Conservation (phyloP, 2,329 filamentous ascomycete genomes). For the Scolecobasidium constrictum region DNA sequence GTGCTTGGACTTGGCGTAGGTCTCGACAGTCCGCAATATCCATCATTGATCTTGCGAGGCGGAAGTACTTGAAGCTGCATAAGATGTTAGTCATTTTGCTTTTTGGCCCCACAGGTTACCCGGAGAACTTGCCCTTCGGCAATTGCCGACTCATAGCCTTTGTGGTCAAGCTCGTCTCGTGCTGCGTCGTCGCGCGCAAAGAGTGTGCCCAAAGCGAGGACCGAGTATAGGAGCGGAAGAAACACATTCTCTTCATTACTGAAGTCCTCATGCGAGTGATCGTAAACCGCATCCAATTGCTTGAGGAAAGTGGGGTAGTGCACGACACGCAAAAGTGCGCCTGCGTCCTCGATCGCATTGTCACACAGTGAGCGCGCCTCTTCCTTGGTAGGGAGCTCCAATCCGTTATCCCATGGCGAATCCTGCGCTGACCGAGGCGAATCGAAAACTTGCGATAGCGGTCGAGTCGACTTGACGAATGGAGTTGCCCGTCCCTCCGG, state of each 20-base stretch:
- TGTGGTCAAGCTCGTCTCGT: constrained; percentile 21
- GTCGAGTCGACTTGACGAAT: constrained; percentile 42
- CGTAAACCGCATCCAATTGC: constrained; percentile 68
- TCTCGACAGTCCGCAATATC: constrained; percentile 44
- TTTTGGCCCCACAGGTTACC: constrained; percentile 13
- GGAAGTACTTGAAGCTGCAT: constrained; percentile 37
- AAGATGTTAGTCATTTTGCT: background rate
- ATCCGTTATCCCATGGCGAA: constrained; percentile 49
- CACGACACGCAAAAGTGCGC: constrained; percentile 58
- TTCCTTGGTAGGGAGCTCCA: constrained; percentile 56
- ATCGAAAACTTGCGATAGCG: constrained; percentile 51
- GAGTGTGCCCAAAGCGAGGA: constrained; percentile 35
- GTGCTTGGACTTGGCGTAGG: constrained; percentile 37
- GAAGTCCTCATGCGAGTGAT: constrained; percentile 42
- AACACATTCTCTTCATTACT: constrained; percentile 35
- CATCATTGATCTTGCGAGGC: constrained; percentile 35
- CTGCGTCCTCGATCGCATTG: constrained; percentile 51
- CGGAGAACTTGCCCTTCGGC: constrained; percentile 31
- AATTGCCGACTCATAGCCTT: constrained; percentile 34
- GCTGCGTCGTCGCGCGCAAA: constrained; percentile 31
- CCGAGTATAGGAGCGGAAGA: constrained; percentile 36
- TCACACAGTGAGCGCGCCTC: constrained; percentile 46
- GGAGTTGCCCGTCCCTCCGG: constrained; percentile 47
- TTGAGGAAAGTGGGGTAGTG: constrained; percentile 74
- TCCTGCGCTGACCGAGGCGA: constrained; percentile 55